phyloP scores from a whole-genome alignment of 163 green algal species.

The Dunaliella salina region DNA sequence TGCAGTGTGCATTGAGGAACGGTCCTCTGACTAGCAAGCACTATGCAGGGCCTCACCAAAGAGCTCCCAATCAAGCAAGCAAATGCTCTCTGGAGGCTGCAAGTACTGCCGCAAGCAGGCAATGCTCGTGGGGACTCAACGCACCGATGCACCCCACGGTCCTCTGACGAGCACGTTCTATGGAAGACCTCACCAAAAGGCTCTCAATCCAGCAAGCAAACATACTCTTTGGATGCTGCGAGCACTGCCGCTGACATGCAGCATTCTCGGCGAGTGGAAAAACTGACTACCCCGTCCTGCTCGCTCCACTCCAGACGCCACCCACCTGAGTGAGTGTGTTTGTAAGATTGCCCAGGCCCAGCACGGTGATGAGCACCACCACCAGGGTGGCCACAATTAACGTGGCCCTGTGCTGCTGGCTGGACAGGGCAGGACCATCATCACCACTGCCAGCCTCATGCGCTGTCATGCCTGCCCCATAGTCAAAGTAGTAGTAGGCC shows the following conservation, averaged over 20 bases:
- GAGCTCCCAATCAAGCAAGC: no score
- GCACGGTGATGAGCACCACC: conserved; percentile 16
- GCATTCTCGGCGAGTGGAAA: not conserved
- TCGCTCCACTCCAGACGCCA: not conserved
- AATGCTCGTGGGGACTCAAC: no score
- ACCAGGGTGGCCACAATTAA: conserved; percentile 68
- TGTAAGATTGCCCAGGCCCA: conserved; percentile 44
- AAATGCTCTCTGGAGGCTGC: no score
- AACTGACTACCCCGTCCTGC: not conserved
- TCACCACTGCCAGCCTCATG: not conserved
- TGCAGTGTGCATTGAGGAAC: no score
- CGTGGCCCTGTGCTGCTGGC: conserved; percentile 45
- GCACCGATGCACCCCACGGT: no score
- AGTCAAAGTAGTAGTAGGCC: conserved; percentile 73
- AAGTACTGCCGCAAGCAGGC: no score
- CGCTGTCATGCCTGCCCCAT: not conserved
- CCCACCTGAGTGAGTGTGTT: conserved; percentile 61
- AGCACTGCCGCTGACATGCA: not conserved
- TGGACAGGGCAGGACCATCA: not conserved
- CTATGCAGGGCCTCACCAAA: no score
- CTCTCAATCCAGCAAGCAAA: no score
- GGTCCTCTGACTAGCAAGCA: no score
- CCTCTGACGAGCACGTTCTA: no score
- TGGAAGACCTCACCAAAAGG: no score
- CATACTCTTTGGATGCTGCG: no score